Evolutionary conservation across 345 rosid genomes (phyloP), one percentile per base, ranked within the genome.

Genomic region (Xanthoceras sorbifolium): DNA sequence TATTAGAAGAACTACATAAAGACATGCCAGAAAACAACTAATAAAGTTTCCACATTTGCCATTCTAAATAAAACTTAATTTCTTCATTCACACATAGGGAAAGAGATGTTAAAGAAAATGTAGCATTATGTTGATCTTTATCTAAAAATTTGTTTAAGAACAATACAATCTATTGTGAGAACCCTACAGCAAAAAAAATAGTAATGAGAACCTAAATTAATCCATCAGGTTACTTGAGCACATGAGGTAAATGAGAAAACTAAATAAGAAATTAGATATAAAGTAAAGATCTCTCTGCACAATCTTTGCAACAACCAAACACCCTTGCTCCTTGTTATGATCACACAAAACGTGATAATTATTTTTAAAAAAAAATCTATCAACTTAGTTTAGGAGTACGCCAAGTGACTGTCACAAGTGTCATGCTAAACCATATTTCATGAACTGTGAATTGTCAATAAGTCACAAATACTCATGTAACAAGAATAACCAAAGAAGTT

Each of bases 181-280:
- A 29, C 29, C 66, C 29, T 12, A 60, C 25, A 54, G 32, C 34
- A 63, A 46, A 25, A 4, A 50, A 57, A 57, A 28, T 15, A 72
- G 20, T 11, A 9, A 54, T 64, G 36, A 34, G 66, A 40, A 52
- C 66, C 55, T 52, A 34, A 54, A 64, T 44, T 15, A 9, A 18
- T 50, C 40, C 64, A 25, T 12, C 9, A 36, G 42, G 38, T 40
- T 40, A 40, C 40, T 17, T 20, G 14, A 50, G 25, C 1, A 38
- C 60, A 15, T 61, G 44, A n/a, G 23, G 11, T 69, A 77, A 42
- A 66, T 44, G 59, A 61, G 50, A 63, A 25, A 69, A 61, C 7
- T 71, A 60, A 69, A 22, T 25, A 46, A 26, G 62, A 65, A 60
- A 32, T 22, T n/a, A 7, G 17, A 59, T 42, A 57, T 9, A 12